Evolutionary conservation across 805 yeast genomes (phyloP), one percentile per base, ranked within the genome.

Genomic region (Pichia phayaonensis): DNA sequence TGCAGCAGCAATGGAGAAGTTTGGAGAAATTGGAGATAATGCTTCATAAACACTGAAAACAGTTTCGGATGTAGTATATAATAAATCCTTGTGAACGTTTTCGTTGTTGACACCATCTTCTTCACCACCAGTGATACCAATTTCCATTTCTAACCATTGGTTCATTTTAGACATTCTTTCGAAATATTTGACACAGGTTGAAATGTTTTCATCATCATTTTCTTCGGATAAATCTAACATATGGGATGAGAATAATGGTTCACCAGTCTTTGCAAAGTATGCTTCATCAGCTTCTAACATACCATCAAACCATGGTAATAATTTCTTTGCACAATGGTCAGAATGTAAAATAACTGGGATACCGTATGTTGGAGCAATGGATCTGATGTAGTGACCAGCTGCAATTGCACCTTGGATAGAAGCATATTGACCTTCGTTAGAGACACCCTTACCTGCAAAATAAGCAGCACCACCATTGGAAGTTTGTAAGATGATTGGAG

Each of bases 91-190:
- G 69, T 81, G 81, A 60, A 88, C 97, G 72, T 82, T 79, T 75
- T 92, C 95, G 83, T 94, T 94, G 85, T 94, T 94, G 67, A 94
- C 99, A 84, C 99, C 99, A 71, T 94, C 99, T 78, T 94, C 99
- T 80, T 94, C 99, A 84, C 99, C 99, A 77, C 99, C 99, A 72
- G 99, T 94, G 83, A 94, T 94, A 83, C 99, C 99, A 71, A 94
- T 94, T 81, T 94, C 99, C 99, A 94, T 94, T 82, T 94, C 99
- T 71, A 94, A 83, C 94, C 94, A 94, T 79, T 92, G 98, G 76
- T 81, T 79, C 82, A 92, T 79, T 77, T 86, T 89, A 72, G 95
- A 75, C 83, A 88, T 89, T 76, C 96, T 88, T 72, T 78, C 79
- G 77, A 94, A 92, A 83, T 94, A 94, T 76, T 88, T 84, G 73